Evolutionary conservation across 345 rosid species (phyloP).

Genomic region (Acer campestre): DNA sequence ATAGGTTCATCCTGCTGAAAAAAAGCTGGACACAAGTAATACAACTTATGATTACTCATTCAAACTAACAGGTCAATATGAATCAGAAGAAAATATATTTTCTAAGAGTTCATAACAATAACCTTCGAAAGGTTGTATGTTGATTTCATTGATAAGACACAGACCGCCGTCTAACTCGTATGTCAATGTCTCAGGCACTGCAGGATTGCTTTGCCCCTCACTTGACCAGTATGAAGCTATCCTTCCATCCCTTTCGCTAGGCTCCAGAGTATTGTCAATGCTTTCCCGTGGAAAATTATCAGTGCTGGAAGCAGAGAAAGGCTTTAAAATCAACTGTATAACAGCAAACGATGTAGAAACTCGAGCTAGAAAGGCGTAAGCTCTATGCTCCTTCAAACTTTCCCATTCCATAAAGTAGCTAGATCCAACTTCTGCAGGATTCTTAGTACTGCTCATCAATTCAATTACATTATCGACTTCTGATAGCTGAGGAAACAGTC

Average conservation of each 20-base stretch:
- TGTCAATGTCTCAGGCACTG: conserved; percentile 84
- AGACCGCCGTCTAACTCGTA: conserved; percentile 68
- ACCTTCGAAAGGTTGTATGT: conserved; percentile 86
- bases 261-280: conserved; percentile 68
- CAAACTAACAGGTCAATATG: conserved; percentile 3
- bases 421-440: conserved; percentile 50
- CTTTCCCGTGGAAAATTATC: conserved; percentile 86
- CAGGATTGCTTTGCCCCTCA: conserved; percentile 61
- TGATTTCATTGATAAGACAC: conserved; percentile 73
- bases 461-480: conserved; percentile 53
- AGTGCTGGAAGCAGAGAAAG: conserved; percentile 87
- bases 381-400: conserved; percentile 70
- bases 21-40: conserved; percentile 54
- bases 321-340: conserved; percentile 51
- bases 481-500: conserved; percentile 62
- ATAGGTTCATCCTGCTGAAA: conserved; percentile 73
- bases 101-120: conserved; percentile 9
- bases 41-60: conserved; percentile 23
- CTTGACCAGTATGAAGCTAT: conserved; percentile 94
- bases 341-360: conserved; percentile 42
- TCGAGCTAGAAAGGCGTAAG: conserved; percentile 58
- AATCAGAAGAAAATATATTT: not conserved
- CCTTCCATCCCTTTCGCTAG: conserved; percentile 41
- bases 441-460: conserved; percentile 10
- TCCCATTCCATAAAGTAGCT: conserved; percentile 48